Evolutionary conservation across 129 eudicot species (phyloP), one percentile per base, ranked within the genome.

Genomic region (Artemisia argyi): DNA sequence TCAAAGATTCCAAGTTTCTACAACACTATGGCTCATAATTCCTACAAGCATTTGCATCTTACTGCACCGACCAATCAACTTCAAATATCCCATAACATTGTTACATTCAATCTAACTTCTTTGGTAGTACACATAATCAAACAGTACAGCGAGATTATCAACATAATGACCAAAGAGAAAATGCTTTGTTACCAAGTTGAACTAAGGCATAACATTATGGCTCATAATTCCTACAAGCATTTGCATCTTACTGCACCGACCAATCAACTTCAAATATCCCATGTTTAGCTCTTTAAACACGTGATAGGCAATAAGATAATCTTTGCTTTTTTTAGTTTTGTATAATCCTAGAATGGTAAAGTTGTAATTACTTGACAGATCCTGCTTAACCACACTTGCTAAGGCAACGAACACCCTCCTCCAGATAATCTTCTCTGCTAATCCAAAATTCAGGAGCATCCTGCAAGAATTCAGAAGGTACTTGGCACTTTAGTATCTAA

Each of bases 371-470:
- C 46, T 39, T 39, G 10, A 7, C 10, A 35, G 46, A 39, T 39
- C 46, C 46, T 66, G 79, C 87, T 66, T 84, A 87, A 35, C 97
- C 97, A 73, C 97, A 90, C 82, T 95, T 95, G 89, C 94, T 90
- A 13, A 95, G 79, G 78, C 96, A 95, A 71, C 79, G 79, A 48
- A 94, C 78, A 64, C 99, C 97, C 83, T 88, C 99, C 86, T 95
- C 99, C 81, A 90, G 61, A 86, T 95, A 95, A 83, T 95, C 99
- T 76, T 95, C 81, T 74, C 91, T 81, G 73, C 87, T 88, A 56
- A 95, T 95, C 99, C 99, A 95, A 79, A 95, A 95, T 73, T 95
- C 99, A 19, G 99, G 99, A 57, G 99, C 99, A 88, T 95, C 99
- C 99, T 94, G 87, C 81, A 81, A 44, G 48, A 22, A 32, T 35